Percentiles rank a stretch among this genome's conserved stretches.
Evolutionary conservation across 495 filamentous ascomycete species (phyloP).

Genomic region (Xylaria sp.): DNA sequence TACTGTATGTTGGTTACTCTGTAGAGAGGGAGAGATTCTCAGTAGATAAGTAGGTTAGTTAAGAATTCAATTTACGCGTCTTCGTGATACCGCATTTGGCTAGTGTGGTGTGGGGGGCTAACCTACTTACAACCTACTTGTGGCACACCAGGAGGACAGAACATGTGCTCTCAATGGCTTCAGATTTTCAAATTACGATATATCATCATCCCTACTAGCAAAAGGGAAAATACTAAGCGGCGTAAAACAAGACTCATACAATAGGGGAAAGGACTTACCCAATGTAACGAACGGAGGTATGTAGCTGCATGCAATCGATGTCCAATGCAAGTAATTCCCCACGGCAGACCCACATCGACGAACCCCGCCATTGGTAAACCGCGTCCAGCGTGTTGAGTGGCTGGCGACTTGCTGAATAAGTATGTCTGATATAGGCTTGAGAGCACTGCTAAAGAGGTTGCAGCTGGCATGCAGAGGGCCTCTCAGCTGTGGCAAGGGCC

Average conservation of each 20-base stretch:
- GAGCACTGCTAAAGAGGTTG: constrained; percentile 15
- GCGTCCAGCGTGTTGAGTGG: constrained; percentile 41
- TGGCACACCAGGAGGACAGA: neutral
- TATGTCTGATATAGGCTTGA: neutral
- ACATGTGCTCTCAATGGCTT: neutral
- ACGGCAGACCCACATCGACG: neutral
- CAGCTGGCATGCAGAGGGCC: constrained; percentile 9
- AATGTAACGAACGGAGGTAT: neutral
- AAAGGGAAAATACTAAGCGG: neutral
- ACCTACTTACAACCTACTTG: no score
- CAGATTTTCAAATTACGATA: neutral
- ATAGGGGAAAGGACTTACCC: neutral
- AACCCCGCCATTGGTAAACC: constrained; percentile 27
- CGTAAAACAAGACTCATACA: neutral
- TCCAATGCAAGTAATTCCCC: neutral
- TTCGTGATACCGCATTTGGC: neutral
- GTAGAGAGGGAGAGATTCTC: neutral
- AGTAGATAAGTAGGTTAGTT: neutral
- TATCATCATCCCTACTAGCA: neutral
- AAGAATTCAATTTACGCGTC: constrained; percentile 6
- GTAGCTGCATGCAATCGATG: neutral
- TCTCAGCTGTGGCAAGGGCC: constrained; percentile 2
- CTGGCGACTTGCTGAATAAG: constrained; percentile 28
- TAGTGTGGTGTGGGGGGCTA: neutral
- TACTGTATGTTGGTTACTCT: neutral